Percentiles rank a stretch among this genome's conserved stretches.
These are phyloP conservation scores for Xylaria palmicola DNA, from an alignment of 495 filamentous ascomycete genomes.

Conservation along the genomic window DNA sequence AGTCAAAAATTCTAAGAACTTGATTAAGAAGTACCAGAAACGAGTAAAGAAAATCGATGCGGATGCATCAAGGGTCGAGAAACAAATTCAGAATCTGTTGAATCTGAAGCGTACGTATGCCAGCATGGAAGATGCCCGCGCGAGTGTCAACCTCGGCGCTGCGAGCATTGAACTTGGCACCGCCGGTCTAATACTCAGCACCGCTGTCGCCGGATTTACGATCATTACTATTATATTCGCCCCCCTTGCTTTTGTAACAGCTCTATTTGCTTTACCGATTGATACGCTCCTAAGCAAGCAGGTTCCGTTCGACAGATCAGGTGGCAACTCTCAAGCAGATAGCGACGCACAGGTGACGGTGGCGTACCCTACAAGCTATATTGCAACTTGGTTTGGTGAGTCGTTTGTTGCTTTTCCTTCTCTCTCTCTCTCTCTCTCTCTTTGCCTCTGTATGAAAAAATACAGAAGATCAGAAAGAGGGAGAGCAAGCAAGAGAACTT, in stretches of 20 bases:
- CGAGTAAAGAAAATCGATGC: background rate
- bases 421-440: background rate
- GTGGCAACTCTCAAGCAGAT: background rate
- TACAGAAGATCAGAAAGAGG: too few relatives aligned
- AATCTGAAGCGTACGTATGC: conserved; percentile 1
- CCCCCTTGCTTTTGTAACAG: conserved; percentile 1
- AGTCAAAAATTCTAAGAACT: background rate
- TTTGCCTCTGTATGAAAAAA: too few relatives aligned
- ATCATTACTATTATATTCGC: conserved; percentile 11
- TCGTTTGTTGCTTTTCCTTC: background rate
- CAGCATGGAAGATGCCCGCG: conserved; percentile 7
- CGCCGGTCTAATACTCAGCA: background rate
- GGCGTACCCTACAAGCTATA: background rate
- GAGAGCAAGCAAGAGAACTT: too few relatives aligned
- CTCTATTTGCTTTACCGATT: conserved; percentile 3
- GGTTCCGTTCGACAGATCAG: background rate
- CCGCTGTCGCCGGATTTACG: background rate
- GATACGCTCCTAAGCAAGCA: background rate
- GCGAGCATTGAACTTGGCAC: too few relatives aligned
- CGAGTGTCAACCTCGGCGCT: too few relatives aligned
- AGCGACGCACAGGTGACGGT: background rate
- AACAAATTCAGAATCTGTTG: conserved; percentile 3
- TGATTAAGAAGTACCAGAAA: background rate
- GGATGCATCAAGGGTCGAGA: conserved; percentile 7
- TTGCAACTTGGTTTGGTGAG: background rate